Evolutionary conservation across 129 eudicot species (phyloP), one percentile per base, ranked within the genome.

Genomic region (Centrapalus pauciflorus): DNA sequence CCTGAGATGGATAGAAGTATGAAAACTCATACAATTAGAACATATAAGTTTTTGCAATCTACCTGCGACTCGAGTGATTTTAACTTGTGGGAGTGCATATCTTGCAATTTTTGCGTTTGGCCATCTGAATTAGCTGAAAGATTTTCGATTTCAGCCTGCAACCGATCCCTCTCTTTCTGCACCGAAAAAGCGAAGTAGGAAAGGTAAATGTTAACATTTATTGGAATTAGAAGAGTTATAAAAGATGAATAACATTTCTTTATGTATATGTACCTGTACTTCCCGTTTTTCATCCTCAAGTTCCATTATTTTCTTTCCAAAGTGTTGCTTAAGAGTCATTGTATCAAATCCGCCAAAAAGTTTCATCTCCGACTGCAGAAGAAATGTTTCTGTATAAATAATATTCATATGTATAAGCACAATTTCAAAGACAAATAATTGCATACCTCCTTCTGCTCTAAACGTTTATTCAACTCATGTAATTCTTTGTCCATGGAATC

Each of bases 281-380:
- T 78, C 84, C 66, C 90, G 81, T 84, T 94, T 94, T 76, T 94
- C 99, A 41, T 94, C 95, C 79, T 94, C 99, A 63, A 94, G 97
- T 75, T 94, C 99, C 83, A 81, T 72, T 41, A 94, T 63, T 69
- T 94, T 94, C 88, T 86, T 94, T 64, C 99, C 99, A 48, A 94
- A 94, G 66, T 94, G 99, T 78, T 89, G 99, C 81, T 94, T 94
- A 40, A 94, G 94, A 38, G 97, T 76, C 81, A 82, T 81, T 13
- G 99, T 81, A 77, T 89, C 97, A 64, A 40, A 78, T 55, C 88
- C 99, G 40, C 90, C 97, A 77, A 86, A 71, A 77, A 84, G 97
- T 79, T 86, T 94, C 97, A 94, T 94, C 84, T 94, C 97, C 9
- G 97, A 84, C 99, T 94, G 89, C 80, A 81, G 5, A 64, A 60